Conservation (phyloP, 352 stramenopile species). For the Pythium oligandrum region DNA sequence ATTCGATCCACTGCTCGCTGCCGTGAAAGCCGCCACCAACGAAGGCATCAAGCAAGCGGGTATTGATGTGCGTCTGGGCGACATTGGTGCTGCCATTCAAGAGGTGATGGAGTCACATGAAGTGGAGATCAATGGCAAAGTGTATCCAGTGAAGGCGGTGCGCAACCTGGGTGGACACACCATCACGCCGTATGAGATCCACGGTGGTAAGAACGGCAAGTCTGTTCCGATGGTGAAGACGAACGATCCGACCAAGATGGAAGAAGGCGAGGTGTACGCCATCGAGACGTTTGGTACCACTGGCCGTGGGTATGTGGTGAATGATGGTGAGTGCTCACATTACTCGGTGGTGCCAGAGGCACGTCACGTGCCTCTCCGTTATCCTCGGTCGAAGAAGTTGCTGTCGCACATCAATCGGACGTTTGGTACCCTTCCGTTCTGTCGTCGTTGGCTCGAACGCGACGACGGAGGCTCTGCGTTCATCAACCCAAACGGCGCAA, state of each 20-base stretch:
- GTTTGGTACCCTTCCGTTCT: constrained; percentile 98
- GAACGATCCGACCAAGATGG: constrained; percentile 93
- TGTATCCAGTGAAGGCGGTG: constrained; percentile 93
- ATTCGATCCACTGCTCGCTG: constrained; percentile 88
- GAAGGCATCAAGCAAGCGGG: constrained; percentile 85
- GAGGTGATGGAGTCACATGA: constrained; percentile 98
- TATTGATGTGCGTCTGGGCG: constrained; percentile 92
- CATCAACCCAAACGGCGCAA: constrained; percentile 89
- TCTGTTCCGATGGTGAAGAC: constrained; percentile 96
- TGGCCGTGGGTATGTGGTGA: constrained; percentile 82
- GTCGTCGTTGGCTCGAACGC: constrained; percentile 95
- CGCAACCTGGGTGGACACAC: constrained; percentile 98
- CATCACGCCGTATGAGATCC: constrained; percentile 96
- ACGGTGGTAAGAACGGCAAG: constrained; percentile 81
- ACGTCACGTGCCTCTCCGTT: constrained; percentile 91
- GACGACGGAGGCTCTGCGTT: constrained; percentile 95
- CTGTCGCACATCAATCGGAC: constrained; percentile 98
- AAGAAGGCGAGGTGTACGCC: constrained; percentile 96
- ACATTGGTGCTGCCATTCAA: constrained; percentile 94
- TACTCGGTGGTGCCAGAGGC: constrained; percentile 97
- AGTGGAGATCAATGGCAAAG: constrained; percentile 95
- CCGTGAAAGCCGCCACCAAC: constrained; percentile 89
- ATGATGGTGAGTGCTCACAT: constrained; percentile 96
- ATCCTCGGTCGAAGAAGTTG: constrained; percentile 92
- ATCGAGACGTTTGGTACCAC: constrained; percentile 96